Evolutionary conservation across 306 rosid genomes (phyloP).

Genomic region (Aeschynomene evenia): DNA sequence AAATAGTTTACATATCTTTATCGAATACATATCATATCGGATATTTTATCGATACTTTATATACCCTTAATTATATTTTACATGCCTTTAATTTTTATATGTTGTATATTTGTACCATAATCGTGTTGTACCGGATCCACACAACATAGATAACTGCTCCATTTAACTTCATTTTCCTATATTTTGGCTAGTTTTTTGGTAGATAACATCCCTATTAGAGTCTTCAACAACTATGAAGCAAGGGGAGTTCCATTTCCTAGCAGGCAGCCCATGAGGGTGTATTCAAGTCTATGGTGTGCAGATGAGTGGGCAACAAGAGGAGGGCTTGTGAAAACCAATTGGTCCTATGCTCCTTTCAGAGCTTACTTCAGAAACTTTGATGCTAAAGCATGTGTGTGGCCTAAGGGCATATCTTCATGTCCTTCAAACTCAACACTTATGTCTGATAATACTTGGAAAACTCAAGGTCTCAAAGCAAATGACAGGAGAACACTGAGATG

Average conservation of each 20-base stretch:
- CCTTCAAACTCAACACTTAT: background rate
- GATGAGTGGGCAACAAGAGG: slow-evolving; percentile 46
- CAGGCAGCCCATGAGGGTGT: slow-evolving; percentile 41
- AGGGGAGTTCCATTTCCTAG: slow-evolving; percentile 42
- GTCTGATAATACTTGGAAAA: background rate
- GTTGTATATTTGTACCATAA: too few species aligned
- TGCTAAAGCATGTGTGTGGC: slow-evolving; percentile 33
- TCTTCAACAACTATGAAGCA: slow-evolving; percentile 40
- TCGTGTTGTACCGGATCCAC: too few species aligned
- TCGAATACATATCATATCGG: too few species aligned
- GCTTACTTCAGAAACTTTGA: slow-evolving; percentile 39
- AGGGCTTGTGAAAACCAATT: slow-evolving; percentile 39
- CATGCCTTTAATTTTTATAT: too few species aligned
- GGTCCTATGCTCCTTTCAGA: slow-evolving; percentile 41
- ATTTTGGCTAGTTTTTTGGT: slow-evolving; percentile 35
- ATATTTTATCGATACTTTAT: too few species aligned
- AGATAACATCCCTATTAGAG: slow-evolving; percentile 38
- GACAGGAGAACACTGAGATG: slow-evolving; percentile 23
- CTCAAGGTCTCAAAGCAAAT: slow-evolving; percentile 4
- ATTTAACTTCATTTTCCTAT: background rate
- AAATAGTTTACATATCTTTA: too few species aligned
- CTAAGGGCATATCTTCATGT: slow-evolving; percentile 10
- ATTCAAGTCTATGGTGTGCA: slow-evolving; percentile 39
- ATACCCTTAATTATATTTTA: too few species aligned
- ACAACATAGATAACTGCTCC: background rate